Evolutionary conservation across 345 rosid species (phyloP), one percentile per base, ranked within the genome.

Genomic region (Brassica juncea): DNA sequence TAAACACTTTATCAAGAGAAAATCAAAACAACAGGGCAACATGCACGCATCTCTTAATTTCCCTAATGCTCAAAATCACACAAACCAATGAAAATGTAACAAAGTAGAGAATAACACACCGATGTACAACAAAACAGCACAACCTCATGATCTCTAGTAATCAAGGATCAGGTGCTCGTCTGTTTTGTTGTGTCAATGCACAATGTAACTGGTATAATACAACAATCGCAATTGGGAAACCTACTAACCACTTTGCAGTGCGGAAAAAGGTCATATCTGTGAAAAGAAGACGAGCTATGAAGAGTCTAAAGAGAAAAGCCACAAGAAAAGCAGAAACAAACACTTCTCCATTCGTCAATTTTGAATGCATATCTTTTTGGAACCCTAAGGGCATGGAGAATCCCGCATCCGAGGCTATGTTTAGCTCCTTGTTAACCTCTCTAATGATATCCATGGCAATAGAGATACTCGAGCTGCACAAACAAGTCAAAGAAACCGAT

Each of bases 241-340:
- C 70, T 16, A 73, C 60, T 44, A 73, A 73, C 77, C 70, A 73
- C 14, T 62, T 73, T 30, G 77, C 31, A 28, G 47, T 73, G 47
- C 70, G 1, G 61, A 62, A 73, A 63, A 63, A 5, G 0, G 21
- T 44, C 61, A 47, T 27, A 63, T 73, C 47, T 73, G 68, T 73
- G 61, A 73, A 73, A 16, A 63, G 3, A 30, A 73, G 44, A 63
- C 69, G 31, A 63, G 70, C 61, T 64, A 73, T 19, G 34, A 73
- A 47, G 70, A 73, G 61, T 23, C 19, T 47, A 73, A 73, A 63
- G 70, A 73, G 62, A 6, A 64, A 32, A 64, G 60, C 77, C n/a
- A 12, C 70, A 28, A 73, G 25, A 11, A 64, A 63, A 64, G 70
- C 62, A 8, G 58, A 52, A 52, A 66, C 37, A 23, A 65, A 52